Base-by-base conservation (phyloP, 2,329 filamentous ascomycete species). In the Lasiodiplodia citricola region DNA sequence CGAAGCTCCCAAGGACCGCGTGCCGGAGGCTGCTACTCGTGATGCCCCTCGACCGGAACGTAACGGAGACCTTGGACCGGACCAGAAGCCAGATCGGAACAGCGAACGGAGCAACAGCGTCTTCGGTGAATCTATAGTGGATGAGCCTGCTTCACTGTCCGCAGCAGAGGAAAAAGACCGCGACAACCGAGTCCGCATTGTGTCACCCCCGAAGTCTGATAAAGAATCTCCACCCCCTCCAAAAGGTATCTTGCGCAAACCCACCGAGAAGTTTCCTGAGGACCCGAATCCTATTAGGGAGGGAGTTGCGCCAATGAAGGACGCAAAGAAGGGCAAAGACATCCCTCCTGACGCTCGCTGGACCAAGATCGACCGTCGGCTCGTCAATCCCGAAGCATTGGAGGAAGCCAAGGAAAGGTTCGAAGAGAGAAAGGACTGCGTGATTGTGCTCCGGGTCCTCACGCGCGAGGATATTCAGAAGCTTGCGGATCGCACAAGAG, bases 231-330 rank as follows among this genome's bases (percentile, higher is more conserved):
- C 92, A 72, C 87, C 88, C 21, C 78, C 82, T 3, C 87, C 93
- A 69, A 96, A 92, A 79, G 91, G 94, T 18, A 98, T 98, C 68
- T 84, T 98, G 54, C 96, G 96, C 79, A 87, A 88, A 67, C 94
- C 95, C 0, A 93, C 89, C 18, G 85, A 87, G 31, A 91, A 91
- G 74, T 98, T 97, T 75, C 95, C 95, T 0, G 94, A 97, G 75
- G 91, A 97, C 70, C 88, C 89, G 0, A 91, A 94, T 72, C 91
- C 93, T 0, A 86, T 96, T 44, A 88, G 94, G 23, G 95, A 97
- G 78, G 95, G 94, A 18, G 95, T 97, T 7, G 94, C 94, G 2
- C 94, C 94, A n/a, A 88, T 97, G 76, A 97, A 97, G 81, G 93
- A 97, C 76, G 90, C 92, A 60, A 90, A 91, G 79, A 90, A 89